Conservation (phyloP, 805 yeast genomes). For the Yamadazyma takamatsuzukensis region DNA sequence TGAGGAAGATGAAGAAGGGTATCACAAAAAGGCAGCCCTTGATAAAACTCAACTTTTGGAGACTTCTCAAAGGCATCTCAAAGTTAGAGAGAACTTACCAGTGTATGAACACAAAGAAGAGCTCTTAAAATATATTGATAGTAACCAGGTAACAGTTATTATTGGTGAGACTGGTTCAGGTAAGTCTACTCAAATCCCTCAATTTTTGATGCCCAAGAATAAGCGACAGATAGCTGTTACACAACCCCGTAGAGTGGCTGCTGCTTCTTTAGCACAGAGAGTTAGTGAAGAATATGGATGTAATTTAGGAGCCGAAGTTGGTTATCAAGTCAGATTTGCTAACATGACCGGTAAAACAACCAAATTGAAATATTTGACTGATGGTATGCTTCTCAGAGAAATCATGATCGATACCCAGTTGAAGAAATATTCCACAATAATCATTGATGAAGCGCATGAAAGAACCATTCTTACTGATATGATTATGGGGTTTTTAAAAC, state of each 20-base stretch:
- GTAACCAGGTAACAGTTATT: conserved; percentile 68
- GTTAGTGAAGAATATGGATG: conserved; percentile 88
- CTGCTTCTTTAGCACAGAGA: conserved; percentile 87
- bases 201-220: conserved; percentile 61
- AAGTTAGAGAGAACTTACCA: conserved; percentile 61
- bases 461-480: conserved; percentile 90
- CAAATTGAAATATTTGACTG: conserved; percentile 80
- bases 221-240: conserved; percentile 77
- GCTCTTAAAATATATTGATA: conserved; percentile 50
- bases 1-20: conserved; percentile 23
- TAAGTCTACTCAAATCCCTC: conserved; percentile 96
- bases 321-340: conserved; percentile 90
- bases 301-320: conserved; percentile 74
- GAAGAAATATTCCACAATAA: conserved; percentile 64
- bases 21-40: conserved; percentile 6
- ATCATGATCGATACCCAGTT: conserved; percentile 70
- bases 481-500: conserved; percentile 82
- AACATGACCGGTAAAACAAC: conserved; percentile 59
- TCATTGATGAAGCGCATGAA: conserved; percentile 97
- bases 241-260: conserved; percentile 97
- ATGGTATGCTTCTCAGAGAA: conserved; percentile 95
- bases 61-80: conserved; percentile 31
- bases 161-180: conserved; percentile 99
- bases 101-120: conserved; percentile 68
- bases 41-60: conserved; percentile 24